These are phyloP conservation scores for Iris pallida DNA, from an alignment of 116 monocot species.

Conservation along the genomic window DNA sequence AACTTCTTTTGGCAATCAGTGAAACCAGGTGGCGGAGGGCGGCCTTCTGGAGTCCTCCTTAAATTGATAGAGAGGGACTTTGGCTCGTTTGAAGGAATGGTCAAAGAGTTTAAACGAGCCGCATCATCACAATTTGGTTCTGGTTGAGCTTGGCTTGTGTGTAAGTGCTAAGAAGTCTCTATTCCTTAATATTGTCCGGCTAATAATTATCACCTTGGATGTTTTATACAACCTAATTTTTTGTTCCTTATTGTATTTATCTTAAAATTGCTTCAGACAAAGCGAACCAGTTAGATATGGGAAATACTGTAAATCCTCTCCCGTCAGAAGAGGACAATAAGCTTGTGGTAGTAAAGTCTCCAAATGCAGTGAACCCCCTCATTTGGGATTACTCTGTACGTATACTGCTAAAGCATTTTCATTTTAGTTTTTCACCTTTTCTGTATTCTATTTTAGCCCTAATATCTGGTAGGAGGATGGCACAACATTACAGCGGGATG, in stretches of 20 bases:
- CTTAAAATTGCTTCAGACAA: conserved; percentile 42
- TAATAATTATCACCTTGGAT: too few species aligned
- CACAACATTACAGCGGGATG: too few species aligned
- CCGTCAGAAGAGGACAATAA: conserved; percentile 75
- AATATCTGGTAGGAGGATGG: too few species aligned
- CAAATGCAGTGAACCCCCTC: conserved; percentile 89
- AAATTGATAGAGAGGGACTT: conserved; percentile 84
- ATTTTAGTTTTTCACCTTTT: too few species aligned
- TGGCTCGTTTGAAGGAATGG: conserved; percentile 68
- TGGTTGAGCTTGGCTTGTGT: conserved; percentile 94
- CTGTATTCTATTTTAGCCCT: too few species aligned
- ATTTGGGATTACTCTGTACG: conserved; percentile 90
- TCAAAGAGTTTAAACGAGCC: conserved; percentile 55
- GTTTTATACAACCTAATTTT: background rate
- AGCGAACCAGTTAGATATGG: conserved; percentile 68
- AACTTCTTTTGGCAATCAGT: conserved; percentile 93
- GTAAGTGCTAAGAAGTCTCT: too few species aligned
- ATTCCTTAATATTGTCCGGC: too few species aligned
- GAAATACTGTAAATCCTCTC: conserved; percentile 71
- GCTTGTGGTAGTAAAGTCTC: conserved; percentile 76
- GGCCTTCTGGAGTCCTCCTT: conserved; percentile 62
- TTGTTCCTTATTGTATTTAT: background rate
- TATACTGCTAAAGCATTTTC: background rate
- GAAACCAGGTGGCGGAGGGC: conserved; percentile 71
- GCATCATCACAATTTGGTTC: conserved; percentile 85